A percentile compares a stretch with the other conserved stretches of the same genome.
Evolutionary conservation across 805 yeast species (phyloP).

Genomic region (Pachysolen tannophilus): DNA sequence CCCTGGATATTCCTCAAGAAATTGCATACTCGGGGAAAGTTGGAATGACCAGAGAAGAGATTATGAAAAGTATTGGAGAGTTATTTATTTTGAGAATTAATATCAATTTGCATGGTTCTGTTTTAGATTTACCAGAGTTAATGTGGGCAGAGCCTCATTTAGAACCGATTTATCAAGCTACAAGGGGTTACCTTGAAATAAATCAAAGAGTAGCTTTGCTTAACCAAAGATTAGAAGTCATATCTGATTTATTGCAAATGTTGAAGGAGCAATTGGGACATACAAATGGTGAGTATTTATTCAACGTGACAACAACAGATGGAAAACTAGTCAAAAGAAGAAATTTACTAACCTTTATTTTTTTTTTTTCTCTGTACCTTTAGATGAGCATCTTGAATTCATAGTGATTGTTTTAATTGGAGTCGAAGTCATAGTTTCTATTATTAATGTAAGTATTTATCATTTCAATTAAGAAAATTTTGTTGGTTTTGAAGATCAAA

Average conservation of each 20-base stretch:
- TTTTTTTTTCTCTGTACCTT: background rate
- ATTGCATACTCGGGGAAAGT: conserved; percentile 94
- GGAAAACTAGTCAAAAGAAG: background rate
- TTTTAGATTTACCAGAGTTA: conserved; percentile 91
- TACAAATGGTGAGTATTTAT: conserved; percentile 45
- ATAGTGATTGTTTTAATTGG: conserved; percentile 88
- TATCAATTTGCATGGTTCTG: conserved; percentile 78
- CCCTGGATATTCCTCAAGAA: conserved; percentile 95
- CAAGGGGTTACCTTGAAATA: conserved; percentile 90
- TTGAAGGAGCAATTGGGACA: conserved; percentile 95
- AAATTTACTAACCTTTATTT: conserved; percentile 2
- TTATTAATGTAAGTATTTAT: conserved; percentile 63
- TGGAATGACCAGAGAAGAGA: conserved; percentile 87
- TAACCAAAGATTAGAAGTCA: conserved; percentile 90
- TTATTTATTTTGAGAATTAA: conserved; percentile 80
- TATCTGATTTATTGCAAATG: conserved; percentile 90
- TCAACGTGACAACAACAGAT: background rate
- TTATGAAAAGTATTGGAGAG: conserved; percentile 97
- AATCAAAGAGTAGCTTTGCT: conserved; percentile 86
- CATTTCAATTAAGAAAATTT: background rate
- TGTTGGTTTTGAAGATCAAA: no score
- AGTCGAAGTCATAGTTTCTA: conserved; percentile 83
- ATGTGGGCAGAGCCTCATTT: conserved; percentile 99
- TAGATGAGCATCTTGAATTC: conserved; percentile 78
- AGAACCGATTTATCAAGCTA: conserved; percentile 96